Conservation (phyloP, 2,329 filamentous ascomycete genomes). For the Madurella mycetomatis region DNA sequence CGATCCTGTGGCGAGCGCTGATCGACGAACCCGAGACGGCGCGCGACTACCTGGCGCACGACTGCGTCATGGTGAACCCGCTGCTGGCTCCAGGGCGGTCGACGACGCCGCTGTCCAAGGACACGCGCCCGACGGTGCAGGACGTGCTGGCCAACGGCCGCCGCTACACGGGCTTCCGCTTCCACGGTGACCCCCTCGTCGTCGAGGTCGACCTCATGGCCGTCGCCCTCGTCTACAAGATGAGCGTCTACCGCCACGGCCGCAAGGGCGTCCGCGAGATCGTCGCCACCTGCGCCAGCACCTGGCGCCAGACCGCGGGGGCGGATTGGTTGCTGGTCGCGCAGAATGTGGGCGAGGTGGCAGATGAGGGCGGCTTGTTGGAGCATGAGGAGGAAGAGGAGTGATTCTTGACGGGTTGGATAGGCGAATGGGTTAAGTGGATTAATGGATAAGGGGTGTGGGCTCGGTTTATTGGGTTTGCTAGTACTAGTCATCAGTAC, state of each 20-base stretch:
- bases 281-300: conserved; percentile 28
- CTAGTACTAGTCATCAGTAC: neutral
- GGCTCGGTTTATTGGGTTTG: neutral
- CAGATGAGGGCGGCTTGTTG: conserved; percentile 2
- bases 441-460: neutral
- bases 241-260: conserved; percentile 28
- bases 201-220: conserved; percentile 38
- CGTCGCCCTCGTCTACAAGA: conserved; percentile 33
- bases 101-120: conserved; percentile 26
- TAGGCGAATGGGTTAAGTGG: neutral
- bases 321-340: conserved; percentile 32
- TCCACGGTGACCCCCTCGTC: conserved; percentile 33
- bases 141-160: conserved; percentile 27
- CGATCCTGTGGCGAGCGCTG: conserved; percentile 36
- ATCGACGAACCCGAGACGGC: conserved; percentile 35
- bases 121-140: conserved; percentile 29
- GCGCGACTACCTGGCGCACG: conserved; percentile 36
- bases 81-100: conserved; percentile 29
- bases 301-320: conserved; percentile 36
- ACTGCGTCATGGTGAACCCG: conserved; percentile 37
- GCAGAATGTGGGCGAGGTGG: conserved; percentile 22
- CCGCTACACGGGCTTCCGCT: conserved; percentile 30
- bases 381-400: conserved; percentile 19
- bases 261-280: conserved; percentile 27
- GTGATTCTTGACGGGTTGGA: neutral